phyloP scores from a whole-genome alignment of 768 basidiomycete species.

The Lactifluus pinguis region DNA sequence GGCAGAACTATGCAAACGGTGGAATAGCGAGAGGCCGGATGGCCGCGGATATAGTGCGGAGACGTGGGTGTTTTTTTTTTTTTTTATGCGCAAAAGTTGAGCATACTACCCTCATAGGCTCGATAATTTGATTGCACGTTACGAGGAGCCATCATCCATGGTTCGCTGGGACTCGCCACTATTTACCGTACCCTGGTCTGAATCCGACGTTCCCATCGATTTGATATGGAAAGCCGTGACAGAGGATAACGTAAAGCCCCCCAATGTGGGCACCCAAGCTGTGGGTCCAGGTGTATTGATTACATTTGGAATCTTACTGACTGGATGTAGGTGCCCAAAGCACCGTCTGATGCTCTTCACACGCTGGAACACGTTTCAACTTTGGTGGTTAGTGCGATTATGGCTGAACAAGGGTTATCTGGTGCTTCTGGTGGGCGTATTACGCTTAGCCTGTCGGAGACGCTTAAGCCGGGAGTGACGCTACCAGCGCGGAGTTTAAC shows the following conservation, averaged over 20 bases:
- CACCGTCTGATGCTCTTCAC: constrained; percentile 82
- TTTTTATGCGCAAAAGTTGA: constrained; percentile 3
- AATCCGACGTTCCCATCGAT: constrained; percentile 52
- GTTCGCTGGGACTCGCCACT: constrained; percentile 98
- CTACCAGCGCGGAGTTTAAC: constrained; percentile 69
- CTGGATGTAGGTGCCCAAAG: constrained; percentile 53
- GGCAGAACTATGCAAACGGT: constrained; percentile 63
- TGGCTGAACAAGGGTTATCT: constrained; percentile 51
- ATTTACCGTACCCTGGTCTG: constrained; percentile 74
- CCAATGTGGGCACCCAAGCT: constrained; percentile 72
- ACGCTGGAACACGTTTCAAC: constrained; percentile 74
- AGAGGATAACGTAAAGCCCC: constrained; percentile 72
- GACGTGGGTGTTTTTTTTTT: constrained; percentile 45
- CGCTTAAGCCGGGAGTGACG: constrained; percentile 38
- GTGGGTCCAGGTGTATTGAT: constrained; percentile 34
- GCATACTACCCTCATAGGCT: constrained; percentile 39
- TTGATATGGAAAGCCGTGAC: constrained; percentile 78
- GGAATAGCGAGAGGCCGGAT: constrained; percentile 53
- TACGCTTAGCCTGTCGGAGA: constrained; percentile 36
- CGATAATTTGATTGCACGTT: constrained; percentile 79
- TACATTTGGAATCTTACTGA: not conserved
- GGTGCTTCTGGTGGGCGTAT: constrained; percentile 45
- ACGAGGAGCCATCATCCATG: constrained; percentile 96
- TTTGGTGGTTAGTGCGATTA: constrained; percentile 59
- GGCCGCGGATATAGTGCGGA: constrained; percentile 48